Percentiles rank a stretch among this genome's conserved stretches.
Evolutionary conservation across 1,284 basidiomycete genomes (phyloP).

Genomic region (Sporisorium iseilematis-ciliati): DNA sequence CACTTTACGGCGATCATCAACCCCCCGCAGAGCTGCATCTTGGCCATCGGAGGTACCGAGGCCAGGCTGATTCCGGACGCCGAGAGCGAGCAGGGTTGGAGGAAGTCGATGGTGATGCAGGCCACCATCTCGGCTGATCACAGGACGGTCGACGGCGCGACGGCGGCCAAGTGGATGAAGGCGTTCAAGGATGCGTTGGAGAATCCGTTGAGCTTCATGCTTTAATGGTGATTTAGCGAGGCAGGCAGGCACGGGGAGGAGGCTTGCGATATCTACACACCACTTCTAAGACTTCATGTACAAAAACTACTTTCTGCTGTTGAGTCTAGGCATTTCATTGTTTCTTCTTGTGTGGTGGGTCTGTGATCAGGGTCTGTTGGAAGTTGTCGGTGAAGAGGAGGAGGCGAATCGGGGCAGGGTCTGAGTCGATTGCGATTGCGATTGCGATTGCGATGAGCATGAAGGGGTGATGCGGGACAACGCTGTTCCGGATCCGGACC

Average conservation of each 20-base stretch:
- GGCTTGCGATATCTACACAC: not conserved
- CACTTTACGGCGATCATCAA: slow-evolving; percentile 99
- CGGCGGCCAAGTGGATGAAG: slow-evolving; percentile 75
- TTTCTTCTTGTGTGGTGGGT: not conserved
- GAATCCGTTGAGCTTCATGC: slow-evolving; percentile 79
- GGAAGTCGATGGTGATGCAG: slow-evolving; percentile 85
- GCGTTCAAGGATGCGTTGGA: slow-evolving; percentile 98
- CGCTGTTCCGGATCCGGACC: slow-evolving; percentile 15
- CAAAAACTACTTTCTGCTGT: slow-evolving; percentile 16
- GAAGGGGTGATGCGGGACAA: too few relatives aligned
- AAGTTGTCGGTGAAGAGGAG: not conserved
- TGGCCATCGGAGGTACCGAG: slow-evolving; percentile 91
- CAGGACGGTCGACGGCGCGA: slow-evolving; percentile 74
- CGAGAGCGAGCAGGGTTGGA: slow-evolving; percentile 80
- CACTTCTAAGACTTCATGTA: slow-evolving; percentile 15
- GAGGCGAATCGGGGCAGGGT: not conserved
- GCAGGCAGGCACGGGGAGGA: not conserved
- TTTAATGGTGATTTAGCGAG: slow-evolving; percentile 27
- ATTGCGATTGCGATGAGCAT: too few relatives aligned
- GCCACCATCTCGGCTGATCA: slow-evolving; percentile 96
- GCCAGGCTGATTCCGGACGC: slow-evolving; percentile 87
- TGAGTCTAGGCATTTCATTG: slow-evolving; percentile 14
- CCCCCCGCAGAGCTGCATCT: slow-evolving; percentile 96
- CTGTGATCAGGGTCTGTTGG: not conserved
- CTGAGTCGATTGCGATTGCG: not conserved